These are phyloP conservation scores for Pholiota adiposa DNA, from an alignment of 1,284 basidiomycete genomes.

Conservation along the genomic window DNA sequence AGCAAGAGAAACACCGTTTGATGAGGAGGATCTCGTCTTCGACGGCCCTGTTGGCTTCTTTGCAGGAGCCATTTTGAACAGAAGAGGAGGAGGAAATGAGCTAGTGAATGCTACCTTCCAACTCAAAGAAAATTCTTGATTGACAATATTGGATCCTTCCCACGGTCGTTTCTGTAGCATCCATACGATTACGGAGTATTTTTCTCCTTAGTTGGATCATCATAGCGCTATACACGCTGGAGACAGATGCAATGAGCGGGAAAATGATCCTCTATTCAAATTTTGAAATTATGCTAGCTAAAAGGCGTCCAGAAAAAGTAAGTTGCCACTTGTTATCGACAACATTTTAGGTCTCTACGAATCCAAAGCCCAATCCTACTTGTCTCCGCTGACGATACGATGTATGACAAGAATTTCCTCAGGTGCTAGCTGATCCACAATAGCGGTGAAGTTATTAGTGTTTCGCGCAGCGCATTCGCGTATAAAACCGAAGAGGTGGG, in stretches of 20 bases:
- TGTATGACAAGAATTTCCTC: conserved; percentile 74
- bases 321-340: too few species aligned
- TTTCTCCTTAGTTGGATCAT: too few species aligned
- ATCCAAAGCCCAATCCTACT: not conserved
- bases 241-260: too few species aligned
- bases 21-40: conserved; percentile 60
- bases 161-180: conserved; percentile 10
- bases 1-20: conserved; percentile 59
- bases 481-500: conserved; percentile 71
- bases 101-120: not conserved
- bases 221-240: too few species aligned
- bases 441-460: conserved; percentile 63
- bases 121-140: conserved; percentile 20
- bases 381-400: conserved; percentile 44
- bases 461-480: conserved; percentile 71
- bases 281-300: too few species aligned
- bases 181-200: too few species aligned
- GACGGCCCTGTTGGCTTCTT: conserved; percentile 49
- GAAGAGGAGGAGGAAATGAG: not conserved
- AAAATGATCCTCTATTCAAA: too few species aligned
- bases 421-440: conserved; percentile 67
- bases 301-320: too few species aligned
- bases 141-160: conserved; percentile 14
- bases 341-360: not conserved
- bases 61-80: conserved; percentile 54